Evolutionary conservation across 2,329 filamentous ascomycete genomes (phyloP), one percentile per base, ranked within the genome.

Genomic region (Juglanconis juglandina): DNA sequence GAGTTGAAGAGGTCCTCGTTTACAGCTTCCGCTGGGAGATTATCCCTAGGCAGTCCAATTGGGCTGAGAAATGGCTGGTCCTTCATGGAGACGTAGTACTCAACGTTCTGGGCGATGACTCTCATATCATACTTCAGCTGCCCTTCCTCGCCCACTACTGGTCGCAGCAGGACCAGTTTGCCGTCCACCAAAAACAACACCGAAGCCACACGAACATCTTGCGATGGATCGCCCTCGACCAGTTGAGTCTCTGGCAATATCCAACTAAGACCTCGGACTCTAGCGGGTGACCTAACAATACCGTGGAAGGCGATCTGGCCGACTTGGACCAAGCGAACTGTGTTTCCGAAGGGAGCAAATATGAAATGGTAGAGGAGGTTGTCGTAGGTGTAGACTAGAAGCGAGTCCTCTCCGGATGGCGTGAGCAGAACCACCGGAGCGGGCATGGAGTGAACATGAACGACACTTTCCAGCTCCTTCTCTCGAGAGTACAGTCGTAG

Each of bases 101-200:
- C 95, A 46, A 98, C 92, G 68, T 96, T 96, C 68, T 97, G 92
- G 11, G 93, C 92, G 70, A 99, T 89, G 61, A 98, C 89, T 9
- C 93, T 89, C 95, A 99, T 99, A 70, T 98, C 94, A 70, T 99
- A 99, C 77, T 97, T 98, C 55, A 97, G 81, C 67, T 92, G 89
- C 5, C 91, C 90, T 48, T 89, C 85, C 53, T 91, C 90, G 55
- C 90, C 93, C 5, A 91, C 80, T 0, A 92, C 93, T 1, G 95
- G 94, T 65, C 96, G 92, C 53, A 99, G 81, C 42, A 98, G 78
- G 10, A 98, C 95, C 24, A 99, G 84, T 72, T 99, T 99, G 35
- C 94, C 95, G 70, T 99, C 95, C 2, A 99, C 93, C n/a, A 99
- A 81, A 69, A 99, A 96, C 13, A 99, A 78, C 11, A 99, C 93